phyloP scores from a whole-genome alignment of 805 yeast genomes.

The Maudiozyma serrabonitensis region DNA sequence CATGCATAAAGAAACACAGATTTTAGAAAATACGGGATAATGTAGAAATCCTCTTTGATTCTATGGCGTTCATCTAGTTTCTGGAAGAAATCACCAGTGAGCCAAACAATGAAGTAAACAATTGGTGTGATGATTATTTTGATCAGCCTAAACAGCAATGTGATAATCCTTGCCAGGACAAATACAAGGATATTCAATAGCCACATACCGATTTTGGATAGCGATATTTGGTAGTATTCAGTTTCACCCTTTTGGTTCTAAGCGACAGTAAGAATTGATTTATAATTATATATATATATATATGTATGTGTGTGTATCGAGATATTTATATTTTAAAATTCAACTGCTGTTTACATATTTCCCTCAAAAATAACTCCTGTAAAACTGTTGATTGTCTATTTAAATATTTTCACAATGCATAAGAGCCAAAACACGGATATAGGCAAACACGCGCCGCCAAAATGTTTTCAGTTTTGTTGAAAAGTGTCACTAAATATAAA shows the following conservation, averaged over 20 bases:
- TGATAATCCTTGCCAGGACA: conserved; percentile 10
- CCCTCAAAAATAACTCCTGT: too few species aligned
- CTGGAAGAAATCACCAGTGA: conserved; percentile 10
- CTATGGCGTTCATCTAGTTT: conserved; percentile 27
- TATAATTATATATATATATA: too few species aligned
- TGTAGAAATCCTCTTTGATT: conserved; percentile 42
- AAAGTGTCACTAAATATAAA: not conserved
- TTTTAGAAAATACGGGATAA: conserved; percentile 37
- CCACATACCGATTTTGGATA: not conserved
- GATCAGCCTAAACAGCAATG: conserved; percentile 8
- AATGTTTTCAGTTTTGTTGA: not conserved
- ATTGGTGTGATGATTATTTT: conserved; percentile 13
- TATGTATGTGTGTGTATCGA: not conserved
- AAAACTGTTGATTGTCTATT: too few species aligned
- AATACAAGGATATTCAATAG: conserved; percentile 6
- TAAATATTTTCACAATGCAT: too few species aligned
- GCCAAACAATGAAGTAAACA: conserved; percentile 3
- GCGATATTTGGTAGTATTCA: not conserved
- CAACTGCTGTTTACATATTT: too few species aligned
- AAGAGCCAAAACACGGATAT: not conserved
- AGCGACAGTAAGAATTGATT: too few species aligned
- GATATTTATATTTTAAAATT: not conserved
- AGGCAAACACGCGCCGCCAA: not conserved
- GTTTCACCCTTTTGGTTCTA: not conserved
- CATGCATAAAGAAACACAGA: conserved; percentile 34